These are phyloP conservation scores for Amesomyces nigricolor DNA, from an alignment of 2,329 filamentous ascomycete genomes.

Conservation along the genomic window DNA sequence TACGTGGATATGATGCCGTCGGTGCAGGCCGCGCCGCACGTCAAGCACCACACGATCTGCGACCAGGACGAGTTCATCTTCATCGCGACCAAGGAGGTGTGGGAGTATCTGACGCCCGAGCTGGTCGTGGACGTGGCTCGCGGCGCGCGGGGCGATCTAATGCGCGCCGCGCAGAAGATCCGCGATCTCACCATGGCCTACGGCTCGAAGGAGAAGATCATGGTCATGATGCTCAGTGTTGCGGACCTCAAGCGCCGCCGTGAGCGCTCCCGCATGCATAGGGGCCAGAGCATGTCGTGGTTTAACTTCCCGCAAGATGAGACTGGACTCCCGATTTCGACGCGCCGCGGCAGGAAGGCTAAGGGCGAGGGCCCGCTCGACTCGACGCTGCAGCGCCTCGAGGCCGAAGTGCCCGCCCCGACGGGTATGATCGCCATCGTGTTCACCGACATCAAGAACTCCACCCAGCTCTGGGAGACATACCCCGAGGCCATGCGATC, in stretches of 20 bases:
- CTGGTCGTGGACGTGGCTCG: slow-evolving; percentile 88
- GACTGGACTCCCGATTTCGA: slow-evolving; percentile 51
- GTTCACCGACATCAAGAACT: slow-evolving; percentile 99
- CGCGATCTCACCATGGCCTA: slow-evolving; percentile 94
- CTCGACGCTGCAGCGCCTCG: slow-evolving; percentile 78
- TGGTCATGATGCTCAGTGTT: slow-evolving; percentile 98
- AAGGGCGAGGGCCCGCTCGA: slow-evolving; percentile 67
- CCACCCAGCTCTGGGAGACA: slow-evolving; percentile 91
- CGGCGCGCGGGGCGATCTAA: slow-evolving; percentile 80
- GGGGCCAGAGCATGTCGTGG: slow-evolving; percentile 80
- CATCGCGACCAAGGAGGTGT: slow-evolving; percentile 85
- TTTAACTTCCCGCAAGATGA: slow-evolving; percentile 67
- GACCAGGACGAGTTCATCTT: slow-evolving; percentile 93
- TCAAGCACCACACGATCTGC: slow-evolving; percentile 69
- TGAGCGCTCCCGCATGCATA: slow-evolving; percentile 65
- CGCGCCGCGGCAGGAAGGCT: slow-evolving; percentile 53
- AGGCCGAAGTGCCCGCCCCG: slow-evolving; percentile 85
- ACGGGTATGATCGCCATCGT: slow-evolving; percentile 88
- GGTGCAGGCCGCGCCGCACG: slow-evolving; percentile 84
- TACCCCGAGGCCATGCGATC: slow-evolving; percentile 93
- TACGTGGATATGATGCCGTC: slow-evolving; percentile 89
- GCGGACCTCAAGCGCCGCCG: slow-evolving; percentile 79
- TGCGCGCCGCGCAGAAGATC: slow-evolving; percentile 91
- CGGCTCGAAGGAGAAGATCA: slow-evolving; percentile 88
- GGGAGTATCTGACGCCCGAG: slow-evolving; percentile 88